Base-by-base conservation (phyloP, 345 rosid species). In the Rhizophora apiculata region DNA sequence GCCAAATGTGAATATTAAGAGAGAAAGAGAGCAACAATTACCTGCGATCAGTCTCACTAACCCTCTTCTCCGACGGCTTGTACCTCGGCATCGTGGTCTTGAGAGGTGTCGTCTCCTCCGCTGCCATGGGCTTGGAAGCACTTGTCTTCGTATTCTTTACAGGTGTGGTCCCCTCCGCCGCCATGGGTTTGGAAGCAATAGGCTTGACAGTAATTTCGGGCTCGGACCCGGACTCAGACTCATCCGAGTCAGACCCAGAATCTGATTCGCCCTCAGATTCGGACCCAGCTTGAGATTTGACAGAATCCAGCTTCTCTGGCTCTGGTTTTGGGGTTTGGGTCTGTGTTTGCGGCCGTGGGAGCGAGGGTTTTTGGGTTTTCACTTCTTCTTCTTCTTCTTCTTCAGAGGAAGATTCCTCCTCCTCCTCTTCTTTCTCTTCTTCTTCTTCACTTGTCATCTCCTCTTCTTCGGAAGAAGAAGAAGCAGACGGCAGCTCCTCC, bases 121-220 rank as follows among this genome's bases (percentile, higher is more conserved):
- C 24, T 6, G 3, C 11, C n/a, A 20, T 22, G 10, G 22, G 22
- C 24, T 22, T 53, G 57, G 57, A n/a, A 53, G 57, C 22, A 52
- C 74, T 68, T n/a, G 74, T 46, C 55, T 60, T 46, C 0, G 62
- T 70, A 36, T 66, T 22, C 31, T 74, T 74, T 6, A 5, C 29
- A 22, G 30, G 59, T 2, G 75, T 66, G 22, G 72, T 67, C 36
- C 64, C 81, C 6, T 74, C 71, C 76, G 54, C 78, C 6, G 69
- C 71, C 76, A 63, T 77, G 52, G 81, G 70, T 13, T 76, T 80
- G 21, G 71, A 62, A 52, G 67, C 73, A n/a, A 74, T 63, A 8
- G 81, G 55, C 73, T 79, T 77, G 5, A 67, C 69, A 56, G 69
- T 68, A 3, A 63, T 48, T 1, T 49, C 54, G 10, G 74, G 72